phyloP scores from a whole-genome alignment of 495 filamentous ascomycete genomes.

The Geoglossum glabrum region DNA sequence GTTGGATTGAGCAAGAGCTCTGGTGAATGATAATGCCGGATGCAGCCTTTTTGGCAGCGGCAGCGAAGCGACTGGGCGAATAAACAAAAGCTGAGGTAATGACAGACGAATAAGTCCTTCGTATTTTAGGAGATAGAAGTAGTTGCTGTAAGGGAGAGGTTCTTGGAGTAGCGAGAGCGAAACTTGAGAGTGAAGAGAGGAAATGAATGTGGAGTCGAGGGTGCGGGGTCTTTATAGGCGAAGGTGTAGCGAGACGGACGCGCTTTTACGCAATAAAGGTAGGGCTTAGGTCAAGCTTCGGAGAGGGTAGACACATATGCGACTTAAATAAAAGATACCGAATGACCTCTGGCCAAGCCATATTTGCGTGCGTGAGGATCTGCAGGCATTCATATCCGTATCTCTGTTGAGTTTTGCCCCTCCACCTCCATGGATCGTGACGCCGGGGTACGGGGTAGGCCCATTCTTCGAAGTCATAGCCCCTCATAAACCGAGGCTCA shows the following conservation, averaged over 20 bases:
- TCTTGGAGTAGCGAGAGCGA: neutral
- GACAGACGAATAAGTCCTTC: neutral
- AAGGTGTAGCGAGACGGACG: neutral
- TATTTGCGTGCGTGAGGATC: too few species aligned
- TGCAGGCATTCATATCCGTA: too few species aligned
- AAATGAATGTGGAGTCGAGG: slow-evolving; percentile 5
- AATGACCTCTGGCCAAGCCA: neutral
- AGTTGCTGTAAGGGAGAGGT: neutral
- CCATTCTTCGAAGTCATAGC: too few species aligned
- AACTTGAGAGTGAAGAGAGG: slow-evolving; percentile 12
- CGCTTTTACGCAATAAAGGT: neutral
- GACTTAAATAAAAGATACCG: neutral
- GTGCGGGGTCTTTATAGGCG: slow-evolving; percentile 1
- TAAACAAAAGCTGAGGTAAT: neutral
- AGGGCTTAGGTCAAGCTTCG: neutral
- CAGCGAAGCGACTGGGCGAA: neutral
- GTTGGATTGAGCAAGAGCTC: neutral
- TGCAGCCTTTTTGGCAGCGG: neutral
- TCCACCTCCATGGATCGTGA: too few species aligned
- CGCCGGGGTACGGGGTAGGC: too few species aligned
- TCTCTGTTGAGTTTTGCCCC: too few species aligned
- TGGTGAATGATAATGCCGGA: neutral
- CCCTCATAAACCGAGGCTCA: too few species aligned
- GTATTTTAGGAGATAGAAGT: neutral
- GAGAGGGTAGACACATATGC: neutral